Evolutionary conservation across 2,329 filamentous ascomycete species (phyloP), one percentile per base, ranked within the genome.

Genomic region (Harringtonia aguacate): DNA sequence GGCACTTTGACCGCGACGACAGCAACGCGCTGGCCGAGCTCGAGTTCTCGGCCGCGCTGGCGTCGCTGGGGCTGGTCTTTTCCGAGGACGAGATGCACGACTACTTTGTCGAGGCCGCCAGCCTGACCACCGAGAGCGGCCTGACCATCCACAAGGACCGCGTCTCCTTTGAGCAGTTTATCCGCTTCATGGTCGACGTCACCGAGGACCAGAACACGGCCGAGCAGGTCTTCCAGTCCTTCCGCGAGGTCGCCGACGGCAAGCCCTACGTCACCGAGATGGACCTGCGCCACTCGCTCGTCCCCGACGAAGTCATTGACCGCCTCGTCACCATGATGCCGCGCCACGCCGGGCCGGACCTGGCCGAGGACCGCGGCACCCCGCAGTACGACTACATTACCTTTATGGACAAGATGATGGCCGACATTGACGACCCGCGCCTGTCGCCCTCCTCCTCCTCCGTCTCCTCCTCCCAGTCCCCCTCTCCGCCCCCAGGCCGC

Each of bases 201-300:
- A 98, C 92, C 13, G 92, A 98, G 65, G 92, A 98, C 59, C 92
- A 98, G 66, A 95, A 98, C 62, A 95, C 89, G 4, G 92, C 92
- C 13, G 92, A 97, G 64, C 92, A 98, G 63, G 92, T 98, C 6
- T 97, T 92, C 69, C 90, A 98, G 66, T 94, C 85, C 51, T 98
- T 98, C 77, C 80, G 82, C 46, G 92, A 98, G 65, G 92, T 98
- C 37, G 92, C 92, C 17, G 92, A 98, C 67, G 92, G 92, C 52
- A 98, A 98, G 72, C 89, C 90, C 12, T 98, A 98, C 61, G 92
- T 98, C 34, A 98, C 92, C 6, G 92, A 98, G 66, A 84, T 98
- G 69, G 92, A 98, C 61, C 75, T 98, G 46, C 79, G 90, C 47
- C 92, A 98, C 64, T 92, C 84, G 35, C 76, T 98, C 33, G 94